Evolutionary conservation across 169 alveolate species (phyloP).

Genomic region (Plasmodium gallinaceum): DNA sequence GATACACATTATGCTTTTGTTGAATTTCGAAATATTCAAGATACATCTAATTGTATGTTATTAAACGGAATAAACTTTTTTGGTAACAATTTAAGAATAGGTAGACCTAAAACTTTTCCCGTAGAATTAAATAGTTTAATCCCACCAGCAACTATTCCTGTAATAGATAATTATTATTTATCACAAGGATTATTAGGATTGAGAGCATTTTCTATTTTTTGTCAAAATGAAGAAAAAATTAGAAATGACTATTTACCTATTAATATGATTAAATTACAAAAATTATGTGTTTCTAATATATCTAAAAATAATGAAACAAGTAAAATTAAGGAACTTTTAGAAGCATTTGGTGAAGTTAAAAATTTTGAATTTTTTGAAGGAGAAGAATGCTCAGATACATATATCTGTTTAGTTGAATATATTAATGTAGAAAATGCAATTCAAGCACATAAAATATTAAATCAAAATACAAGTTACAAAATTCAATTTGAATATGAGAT

Average conservation of each 20-base stretch:
- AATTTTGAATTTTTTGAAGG: slow-evolving; percentile 55
- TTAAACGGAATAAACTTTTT: slow-evolving; percentile 82
- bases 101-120: slow-evolving; percentile 85
- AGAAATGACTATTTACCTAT: slow-evolving; percentile 78
- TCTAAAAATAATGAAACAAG: slow-evolving; percentile 33
- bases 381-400: slow-evolving; percentile 39
- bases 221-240: slow-evolving; percentile 65
- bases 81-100: slow-evolving; percentile 79
- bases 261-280: slow-evolving; percentile 70
- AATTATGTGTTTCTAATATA: slow-evolving; percentile 59
- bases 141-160: slow-evolving; percentile 79
- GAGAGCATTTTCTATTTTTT: slow-evolving; percentile 31
- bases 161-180: slow-evolving; percentile 33
- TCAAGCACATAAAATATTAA: slow-evolving; percentile 82
- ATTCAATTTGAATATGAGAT: slow-evolving; percentile 81
- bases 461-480: slow-evolving; percentile 79
- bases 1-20: slow-evolving; percentile 97
- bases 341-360: slow-evolving; percentile 51
- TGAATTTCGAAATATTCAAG: slow-evolving; percentile 94
- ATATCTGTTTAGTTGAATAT: slow-evolving; percentile 79
- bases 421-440: slow-evolving; percentile 78
- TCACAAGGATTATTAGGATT: slow-evolving; percentile 74
- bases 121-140: slow-evolving; percentile 60
- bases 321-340: slow-evolving; percentile 41
- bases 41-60: slow-evolving; percentile 89